Conservation (phyloP, 768 basidiomycete genomes). For the Nevesoporus exiguus region DNA sequence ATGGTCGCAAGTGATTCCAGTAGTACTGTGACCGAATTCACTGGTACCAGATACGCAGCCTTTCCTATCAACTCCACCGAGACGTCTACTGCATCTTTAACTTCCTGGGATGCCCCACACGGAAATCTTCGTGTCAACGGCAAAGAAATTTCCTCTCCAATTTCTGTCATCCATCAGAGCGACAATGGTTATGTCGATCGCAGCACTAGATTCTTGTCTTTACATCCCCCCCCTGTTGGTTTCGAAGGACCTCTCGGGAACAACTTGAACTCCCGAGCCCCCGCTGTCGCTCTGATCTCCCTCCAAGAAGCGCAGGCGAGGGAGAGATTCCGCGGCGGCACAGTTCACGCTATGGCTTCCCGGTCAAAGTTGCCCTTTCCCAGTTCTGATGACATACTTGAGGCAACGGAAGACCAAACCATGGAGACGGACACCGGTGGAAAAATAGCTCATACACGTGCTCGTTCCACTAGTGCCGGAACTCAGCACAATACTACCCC, state of each 20-base stretch:
- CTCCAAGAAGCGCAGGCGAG: conserved; percentile 74
- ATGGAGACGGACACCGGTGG: conserved; percentile 25
- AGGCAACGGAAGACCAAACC: conserved; percentile 14
- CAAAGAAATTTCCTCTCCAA: conserved; percentile 56
- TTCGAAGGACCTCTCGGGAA: conserved; percentile 46
- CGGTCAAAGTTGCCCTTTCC: conserved; percentile 32
- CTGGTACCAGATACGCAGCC: conserved; percentile 37
- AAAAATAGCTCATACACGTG: conserved; percentile 36
- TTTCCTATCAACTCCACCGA: conserved; percentile 36
- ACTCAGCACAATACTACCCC: conserved; percentile 41
- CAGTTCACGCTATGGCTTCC: conserved; percentile 32
- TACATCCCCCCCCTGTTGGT: conserved; percentile 33
- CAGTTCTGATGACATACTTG: conserved; percentile 30
- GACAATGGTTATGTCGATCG: conserved; percentile 29
- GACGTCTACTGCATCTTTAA: conserved; percentile 27
- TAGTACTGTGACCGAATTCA: conserved; percentile 47
- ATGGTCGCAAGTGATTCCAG: conserved; percentile 49
- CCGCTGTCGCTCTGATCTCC: conserved; percentile 65
- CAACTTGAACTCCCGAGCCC: conserved; percentile 40
- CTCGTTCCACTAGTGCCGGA: conserved; percentile 62
- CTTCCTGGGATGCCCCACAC: conserved; percentile 16
- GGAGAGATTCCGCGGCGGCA: conserved; percentile 56
- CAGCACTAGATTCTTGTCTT: conserved; percentile 28
- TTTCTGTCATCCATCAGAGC: conserved; percentile 36
- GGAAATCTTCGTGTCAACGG: conserved; percentile 35